Evolutionary conservation across 2,329 filamentous ascomycete genomes (phyloP).

Genomic region (Calonectria pauciramosa): DNA sequence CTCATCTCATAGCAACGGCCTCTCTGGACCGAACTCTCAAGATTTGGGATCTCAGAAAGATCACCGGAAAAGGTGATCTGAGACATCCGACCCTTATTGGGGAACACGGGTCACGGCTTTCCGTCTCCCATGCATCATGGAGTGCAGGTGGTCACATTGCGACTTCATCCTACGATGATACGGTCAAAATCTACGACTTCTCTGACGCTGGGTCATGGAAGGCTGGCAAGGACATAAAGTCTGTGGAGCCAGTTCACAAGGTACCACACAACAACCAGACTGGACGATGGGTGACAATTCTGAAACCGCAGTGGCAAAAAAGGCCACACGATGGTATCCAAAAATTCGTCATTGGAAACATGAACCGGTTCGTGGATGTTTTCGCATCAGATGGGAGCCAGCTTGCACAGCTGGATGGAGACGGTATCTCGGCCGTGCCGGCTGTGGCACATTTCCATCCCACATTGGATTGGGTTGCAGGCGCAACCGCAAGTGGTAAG

Average conservation of each 20-base stretch:
- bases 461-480: slow-evolving; percentile 90
- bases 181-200: slow-evolving; percentile 92
- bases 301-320: slow-evolving; percentile 89
- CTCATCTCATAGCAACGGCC: slow-evolving; percentile 89
- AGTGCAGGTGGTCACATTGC: slow-evolving; percentile 87
- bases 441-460: slow-evolving; percentile 94
- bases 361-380: slow-evolving; percentile 97
- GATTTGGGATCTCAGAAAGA: slow-evolving; percentile 92
- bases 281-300: slow-evolving; percentile 89
- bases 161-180: slow-evolving; percentile 95
- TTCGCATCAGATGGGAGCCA: slow-evolving; percentile 88
- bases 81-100: slow-evolving; percentile 79
- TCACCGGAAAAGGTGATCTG: slow-evolving; percentile 72
- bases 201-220: slow-evolving; percentile 71
- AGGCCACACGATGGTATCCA: slow-evolving; percentile 83
- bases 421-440: slow-evolving; percentile 94
- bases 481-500: slow-evolving; percentile 92
- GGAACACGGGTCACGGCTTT: slow-evolving; percentile 85
- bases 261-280: slow-evolving; percentile 96
- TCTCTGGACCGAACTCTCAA: slow-evolving; percentile 91
- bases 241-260: slow-evolving; percentile 77
- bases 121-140: slow-evolving; percentile 94
- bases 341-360: slow-evolving; percentile 94
- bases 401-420: slow-evolving; percentile 87
- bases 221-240: slow-evolving; percentile 68